Base-by-base conservation (phyloP, 345 rosid genomes). In the Erucastrum elatum region DNA sequence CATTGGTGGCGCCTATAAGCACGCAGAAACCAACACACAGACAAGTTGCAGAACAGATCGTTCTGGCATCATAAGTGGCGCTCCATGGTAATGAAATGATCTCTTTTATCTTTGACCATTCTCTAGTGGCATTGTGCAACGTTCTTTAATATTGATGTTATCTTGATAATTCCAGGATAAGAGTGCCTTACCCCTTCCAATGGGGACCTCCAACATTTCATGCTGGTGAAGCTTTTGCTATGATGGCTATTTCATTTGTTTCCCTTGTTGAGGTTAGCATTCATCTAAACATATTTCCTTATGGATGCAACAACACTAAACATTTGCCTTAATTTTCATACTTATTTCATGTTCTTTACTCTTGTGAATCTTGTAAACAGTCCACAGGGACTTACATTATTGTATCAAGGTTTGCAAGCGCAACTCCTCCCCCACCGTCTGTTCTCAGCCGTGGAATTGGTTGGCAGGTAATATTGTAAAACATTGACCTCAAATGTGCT, bases 161-260 rank as follows among this genome's bases (percentile, higher is more conserved):
- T 64, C 64, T 59, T 75, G 64, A 68, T 70, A 11, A 12, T 84
- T 66, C 6, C 77, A 94, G 98, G 98, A 94, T 94, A 82, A 85
- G 98, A 84, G 89, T 92, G 41, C 97, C 98, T 60, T 94, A 92
- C 80, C 98, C 98, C 46, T 94, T 94, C 79, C 98, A 94, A 82
- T 94, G 97, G 98, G 98, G 98, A 82, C 90, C 98, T 75, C 98
- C 98, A 63, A 84, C 96, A 26, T 94, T 94, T 74, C 89, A 94
- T 81, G 98, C 98, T 0, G 98, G 98, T 78, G 98, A 94, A 86
- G 82, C 95, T 59, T 94, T 94, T 63, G 97, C 97, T 56, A 94
- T 94, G 98, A 94, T 94, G 98, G 88, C 90, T 72, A 68, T 87
- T 84, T 94, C 98, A 53, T 92, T 94, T 71, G 97, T 91, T 39